phyloP scores from a whole-genome alignment of 2,329 filamentous ascomycete genomes.

The Tolypocladium tundrense region DNA sequence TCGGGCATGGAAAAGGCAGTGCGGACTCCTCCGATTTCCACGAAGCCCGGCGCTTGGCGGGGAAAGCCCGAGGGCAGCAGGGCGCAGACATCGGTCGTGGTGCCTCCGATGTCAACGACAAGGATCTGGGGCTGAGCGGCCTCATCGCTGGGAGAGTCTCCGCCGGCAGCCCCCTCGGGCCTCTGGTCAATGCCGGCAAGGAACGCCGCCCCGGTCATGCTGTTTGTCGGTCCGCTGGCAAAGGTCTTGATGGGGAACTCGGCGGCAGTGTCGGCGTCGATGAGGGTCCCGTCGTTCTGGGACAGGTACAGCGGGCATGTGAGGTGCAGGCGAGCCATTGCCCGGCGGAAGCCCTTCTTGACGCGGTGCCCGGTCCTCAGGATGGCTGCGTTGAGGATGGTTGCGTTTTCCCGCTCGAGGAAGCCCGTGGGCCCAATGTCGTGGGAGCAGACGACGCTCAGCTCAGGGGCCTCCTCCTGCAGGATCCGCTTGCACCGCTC shows the following conservation, averaged over 20 bases:
- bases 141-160: not conserved
- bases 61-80: constrained; percentile 49
- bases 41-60: constrained; percentile 46
- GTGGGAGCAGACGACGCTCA: constrained; percentile 31
- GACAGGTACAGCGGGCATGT: constrained; percentile 37
- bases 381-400: constrained; percentile 44
- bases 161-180: not conserved
- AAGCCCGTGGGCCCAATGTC: constrained; percentile 33
- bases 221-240: constrained; percentile 43
- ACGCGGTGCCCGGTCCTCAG: constrained; percentile 34
- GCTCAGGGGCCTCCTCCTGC: constrained; percentile 20
- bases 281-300: constrained; percentile 43
- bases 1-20: constrained; percentile 50
- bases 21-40: constrained; percentile 46
- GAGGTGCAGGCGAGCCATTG: constrained; percentile 31
- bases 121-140: constrained; percentile 22
- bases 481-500: constrained; percentile 26
- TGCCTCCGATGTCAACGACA: constrained; percentile 51
- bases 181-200: constrained; percentile 34
- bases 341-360: constrained; percentile 34
- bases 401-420: constrained; percentile 40
- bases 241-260: constrained; percentile 42
- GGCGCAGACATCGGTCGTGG: constrained; percentile 49
- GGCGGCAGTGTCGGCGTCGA: constrained; percentile 34
- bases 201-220: constrained; percentile 42